phyloP scores from a whole-genome alignment of 2,329 filamentous ascomycete species.

The Cytospora piceae region DNA sequence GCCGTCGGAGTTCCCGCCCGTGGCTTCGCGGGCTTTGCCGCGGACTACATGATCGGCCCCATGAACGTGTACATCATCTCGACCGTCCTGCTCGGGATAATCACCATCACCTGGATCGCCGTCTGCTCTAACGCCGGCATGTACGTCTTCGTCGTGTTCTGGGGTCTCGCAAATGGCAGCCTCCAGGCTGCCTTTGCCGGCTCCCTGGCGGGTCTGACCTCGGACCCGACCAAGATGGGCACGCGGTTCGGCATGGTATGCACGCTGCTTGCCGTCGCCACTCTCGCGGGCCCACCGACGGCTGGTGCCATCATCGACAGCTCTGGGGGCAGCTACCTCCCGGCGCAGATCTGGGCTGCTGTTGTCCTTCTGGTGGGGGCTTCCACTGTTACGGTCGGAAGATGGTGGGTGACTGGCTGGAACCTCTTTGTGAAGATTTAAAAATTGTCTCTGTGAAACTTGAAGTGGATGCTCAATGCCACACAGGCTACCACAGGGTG shows the following conservation, averaged over 20 bases:
- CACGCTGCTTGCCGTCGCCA: background rate
- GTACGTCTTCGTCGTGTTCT: background rate
- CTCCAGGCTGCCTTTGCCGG: background rate
- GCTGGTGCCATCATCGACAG: background rate
- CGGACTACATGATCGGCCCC: slow-evolving; percentile 57
- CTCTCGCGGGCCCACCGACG: background rate
- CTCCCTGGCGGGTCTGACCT: background rate
- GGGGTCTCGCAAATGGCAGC: background rate
- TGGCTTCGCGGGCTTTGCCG: slow-evolving; percentile 57
- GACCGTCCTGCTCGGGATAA: slow-evolving; percentile 49
- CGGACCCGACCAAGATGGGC: background rate
- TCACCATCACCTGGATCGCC: slow-evolving; percentile 60
- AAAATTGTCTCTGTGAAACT: background rate
- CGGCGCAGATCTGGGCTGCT: slow-evolving; percentile 5
- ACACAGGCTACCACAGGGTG: background rate
- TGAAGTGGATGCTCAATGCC: background rate
- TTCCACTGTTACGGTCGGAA: background rate
- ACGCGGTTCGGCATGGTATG: background rate
- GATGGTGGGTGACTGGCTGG: slow-evolving; percentile 2
- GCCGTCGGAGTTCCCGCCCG: slow-evolving; percentile 60
- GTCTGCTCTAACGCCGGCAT: slow-evolving; percentile 40
- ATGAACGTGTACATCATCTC: slow-evolving; percentile 60
- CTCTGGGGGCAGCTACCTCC: background rate
- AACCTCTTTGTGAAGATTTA: background rate
- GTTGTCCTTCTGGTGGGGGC: background rate